These are phyloP conservation scores for Irpex sp. DNA, from an alignment of 1,284 basidiomycete genomes.

Conservation along the genomic window DNA sequence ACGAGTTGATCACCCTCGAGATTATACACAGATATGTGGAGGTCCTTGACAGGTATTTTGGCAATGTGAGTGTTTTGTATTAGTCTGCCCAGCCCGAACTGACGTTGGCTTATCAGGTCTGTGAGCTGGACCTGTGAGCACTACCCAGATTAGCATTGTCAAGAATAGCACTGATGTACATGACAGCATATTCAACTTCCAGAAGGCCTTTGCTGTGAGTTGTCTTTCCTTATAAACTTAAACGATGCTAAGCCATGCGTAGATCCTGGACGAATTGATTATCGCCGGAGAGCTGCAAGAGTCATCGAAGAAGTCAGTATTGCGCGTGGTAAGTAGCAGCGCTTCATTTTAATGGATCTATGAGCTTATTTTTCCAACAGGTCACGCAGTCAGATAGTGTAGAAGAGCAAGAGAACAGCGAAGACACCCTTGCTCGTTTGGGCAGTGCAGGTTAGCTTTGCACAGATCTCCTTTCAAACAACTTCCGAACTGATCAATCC, in stretches of 20 bases:
- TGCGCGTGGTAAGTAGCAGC: conserved; percentile 64
- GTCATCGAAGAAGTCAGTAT: conserved; percentile 96
- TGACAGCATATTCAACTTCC: conserved; percentile 93
- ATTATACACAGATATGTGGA: conserved; percentile 99
- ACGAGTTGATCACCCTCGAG: conserved; percentile 91
- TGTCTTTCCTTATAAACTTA: neutral
- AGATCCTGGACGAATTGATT: conserved; percentile 97
- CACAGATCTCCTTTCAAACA: neutral
- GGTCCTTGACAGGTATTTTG: conserved; percentile 98
- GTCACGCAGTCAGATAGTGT: conserved; percentile 79
- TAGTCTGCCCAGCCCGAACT: conserved; percentile 7
- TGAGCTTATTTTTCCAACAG: conserved; percentile 32
- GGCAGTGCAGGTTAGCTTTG: conserved; percentile 37
- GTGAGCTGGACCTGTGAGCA: conserved; percentile 88
- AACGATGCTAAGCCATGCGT: conserved; percentile 6
- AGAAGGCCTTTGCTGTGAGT: conserved; percentile 91
- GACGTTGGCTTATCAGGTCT: conserved; percentile 57
- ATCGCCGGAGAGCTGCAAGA: conserved; percentile 98
- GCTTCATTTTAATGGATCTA: neutral
- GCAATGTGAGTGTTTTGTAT: conserved; percentile 68
- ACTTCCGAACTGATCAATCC: conserved; percentile 3
- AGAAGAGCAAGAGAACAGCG: conserved; percentile 78
- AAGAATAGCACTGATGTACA: neutral
- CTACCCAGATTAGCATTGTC: neutral
- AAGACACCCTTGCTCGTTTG: conserved; percentile 73